Evolutionary conservation across 1,139 yeast genomes (phyloP), one percentile per base, ranked within the genome.

Genomic region (Meyerozyma athensensis): DNA sequence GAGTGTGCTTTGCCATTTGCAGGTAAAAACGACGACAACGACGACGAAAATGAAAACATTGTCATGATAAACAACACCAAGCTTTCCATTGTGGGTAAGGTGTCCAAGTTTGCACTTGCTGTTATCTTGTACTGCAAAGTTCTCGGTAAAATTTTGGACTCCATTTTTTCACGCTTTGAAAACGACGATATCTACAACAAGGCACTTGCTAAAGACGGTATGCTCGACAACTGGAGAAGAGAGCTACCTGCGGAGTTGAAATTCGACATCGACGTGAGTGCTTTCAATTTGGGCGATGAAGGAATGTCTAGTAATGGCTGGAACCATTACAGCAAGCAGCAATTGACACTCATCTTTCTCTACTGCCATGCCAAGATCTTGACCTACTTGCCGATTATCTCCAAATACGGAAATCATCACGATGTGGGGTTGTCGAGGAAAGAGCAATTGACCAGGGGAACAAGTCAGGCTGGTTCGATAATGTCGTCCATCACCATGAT

Each of bases 1-100:
- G 95, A 86, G 56, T 86, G 96, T 65, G 90, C 92, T 1, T 61
- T 84, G 52, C 96, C 96, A 1, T 76, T 83, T 35, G 71, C 82
- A 19, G 78, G 82, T 38, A 80, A 78, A 44, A 72, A 49, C 35
- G 65, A 59, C 40, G 60, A 71, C 38, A 64, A 67, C 37, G 72
- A 69, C 23, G 68, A 60, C 18, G 72, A 68, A 38, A 73, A 75
- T 45, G 78, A 73, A 34, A 77, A 74, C 45, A 69, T 77, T 39
- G 72, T 80, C 46, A 68, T 78, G 34, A 74, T 80, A 38, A 78
- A 79, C 51, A 76, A 79, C 50, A 68, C 74, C 19, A 70, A 67
- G 46, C 66, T 80, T 38, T 68, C 79, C 7, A 68, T 83, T 44
- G 85, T 80, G 36, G 90, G 90, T 40, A 81, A 80, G 49, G 89